Percentiles rank a stretch among this genome's conserved stretches.
Conservation (phyloP, 2,329 filamentous ascomycete species). For the Cercospora sp. region DNA sequence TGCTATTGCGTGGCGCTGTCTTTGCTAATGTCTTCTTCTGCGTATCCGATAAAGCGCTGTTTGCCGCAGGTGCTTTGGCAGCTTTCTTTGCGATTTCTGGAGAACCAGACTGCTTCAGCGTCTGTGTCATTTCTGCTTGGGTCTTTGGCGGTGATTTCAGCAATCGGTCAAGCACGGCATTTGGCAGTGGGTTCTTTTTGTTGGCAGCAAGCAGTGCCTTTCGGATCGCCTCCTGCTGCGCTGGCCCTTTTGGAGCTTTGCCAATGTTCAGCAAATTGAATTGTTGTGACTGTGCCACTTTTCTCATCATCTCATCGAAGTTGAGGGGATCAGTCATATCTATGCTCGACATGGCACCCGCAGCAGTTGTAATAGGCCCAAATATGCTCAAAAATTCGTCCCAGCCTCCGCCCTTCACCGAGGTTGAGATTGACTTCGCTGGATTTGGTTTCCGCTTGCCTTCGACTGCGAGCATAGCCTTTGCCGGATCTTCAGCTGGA, state of each 20-base stretch:
- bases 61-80: constrained; percentile 28
- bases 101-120: constrained; percentile 30
- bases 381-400: constrained; percentile 56
- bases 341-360: constrained; percentile 49
- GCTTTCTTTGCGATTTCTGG: constrained; percentile 30
- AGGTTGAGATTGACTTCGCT: constrained; percentile 50
- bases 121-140: constrained; percentile 34
- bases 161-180: constrained; percentile 33
- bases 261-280: constrained; percentile 33
- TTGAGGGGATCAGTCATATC: constrained; percentile 44
- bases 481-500: constrained; percentile 61
- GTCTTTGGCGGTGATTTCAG: constrained; percentile 34
- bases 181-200: constrained; percentile 33
- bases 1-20: constrained; percentile 20
- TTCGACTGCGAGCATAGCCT: constrained; percentile 42
- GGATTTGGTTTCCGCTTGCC: constrained; percentile 40
- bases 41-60: constrained; percentile 26
- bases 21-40: constrained; percentile 30
- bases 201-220: constrained; percentile 37
- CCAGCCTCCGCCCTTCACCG: constrained; percentile 52
- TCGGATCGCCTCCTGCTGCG: constrained; percentile 36
- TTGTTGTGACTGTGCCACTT: constrained; percentile 39
- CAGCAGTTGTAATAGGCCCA: constrained; percentile 52
- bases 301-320: constrained; percentile 38
- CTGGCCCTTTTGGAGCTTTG: constrained; percentile 31